phyloP scores from a whole-genome alignment of 129 eudicot genomes.

The Tanacetum coccineum region DNA sequence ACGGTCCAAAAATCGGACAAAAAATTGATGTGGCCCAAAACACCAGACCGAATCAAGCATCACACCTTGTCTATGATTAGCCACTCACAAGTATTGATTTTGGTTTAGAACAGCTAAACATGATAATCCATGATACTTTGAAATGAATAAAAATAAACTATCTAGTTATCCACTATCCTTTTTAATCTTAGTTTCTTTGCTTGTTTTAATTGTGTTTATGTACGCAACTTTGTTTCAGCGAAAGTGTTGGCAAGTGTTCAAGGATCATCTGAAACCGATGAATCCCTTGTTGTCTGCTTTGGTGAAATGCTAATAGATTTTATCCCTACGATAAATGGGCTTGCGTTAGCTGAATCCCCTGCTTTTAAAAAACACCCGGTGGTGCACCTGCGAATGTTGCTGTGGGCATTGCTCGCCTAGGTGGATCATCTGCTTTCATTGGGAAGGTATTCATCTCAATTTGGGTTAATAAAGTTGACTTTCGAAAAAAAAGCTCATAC shows the following conservation, averaged over 20 bases:
- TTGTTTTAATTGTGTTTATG: neutral
- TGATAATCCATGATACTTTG: too few relatives aligned
- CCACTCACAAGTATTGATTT: too few relatives aligned
- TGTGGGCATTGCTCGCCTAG: too few relatives aligned
- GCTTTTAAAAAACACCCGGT: conserved; percentile 93
- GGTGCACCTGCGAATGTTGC: conserved; percentile 99
- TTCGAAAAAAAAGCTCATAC: too few relatives aligned
- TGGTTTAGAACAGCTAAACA: too few relatives aligned
- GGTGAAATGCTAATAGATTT: too few relatives aligned
- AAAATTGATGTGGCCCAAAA: too few relatives aligned
- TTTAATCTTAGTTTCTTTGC: neutral
- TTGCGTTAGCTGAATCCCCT: conserved; percentile 91
- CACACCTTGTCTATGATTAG: too few relatives aligned
- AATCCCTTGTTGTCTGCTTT: too few relatives aligned
- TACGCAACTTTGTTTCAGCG: conserved; percentile 32
- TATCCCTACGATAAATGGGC: conserved; percentile 81
- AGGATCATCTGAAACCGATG: conserved; percentile 42
- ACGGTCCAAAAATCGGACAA: too few relatives aligned
- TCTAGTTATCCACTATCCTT: neutral
- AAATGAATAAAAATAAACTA: neutral
- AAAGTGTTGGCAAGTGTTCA: conserved; percentile 48
- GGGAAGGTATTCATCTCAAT: conserved; percentile 68
- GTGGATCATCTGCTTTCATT: conserved; percentile 91
- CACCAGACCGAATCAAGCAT: too few relatives aligned
- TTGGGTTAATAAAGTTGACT: too few relatives aligned